Evolutionary conservation across 2,329 filamentous ascomycete species (phyloP).

Genomic region (Chaetomium strumarium): DNA sequence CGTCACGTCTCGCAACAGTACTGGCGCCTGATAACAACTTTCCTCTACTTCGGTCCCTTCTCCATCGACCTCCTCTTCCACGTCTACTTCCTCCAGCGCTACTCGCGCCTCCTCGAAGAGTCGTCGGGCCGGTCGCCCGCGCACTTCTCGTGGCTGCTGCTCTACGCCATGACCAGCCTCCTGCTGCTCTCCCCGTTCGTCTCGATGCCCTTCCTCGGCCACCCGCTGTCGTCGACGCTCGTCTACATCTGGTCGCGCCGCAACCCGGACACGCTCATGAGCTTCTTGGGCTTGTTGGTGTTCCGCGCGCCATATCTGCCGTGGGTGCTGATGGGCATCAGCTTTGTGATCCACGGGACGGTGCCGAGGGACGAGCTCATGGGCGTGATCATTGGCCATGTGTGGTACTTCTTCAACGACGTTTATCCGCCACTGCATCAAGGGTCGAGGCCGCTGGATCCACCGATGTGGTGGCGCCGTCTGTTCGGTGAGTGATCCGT

Average conservation of each 20-base stretch:
- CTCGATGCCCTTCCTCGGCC: constrained; percentile 90
- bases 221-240: constrained; percentile 82
- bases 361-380: constrained; percentile 95
- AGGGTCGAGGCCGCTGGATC: constrained; percentile 78
- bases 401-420: constrained; percentile 98
- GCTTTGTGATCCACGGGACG: constrained; percentile 79
- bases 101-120: constrained; percentile 91
- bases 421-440: constrained; percentile 90
- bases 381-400: constrained; percentile 87
- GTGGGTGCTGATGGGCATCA: constrained; percentile 93
- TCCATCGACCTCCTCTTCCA: constrained; percentile 94
- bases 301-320: constrained; percentile 94
- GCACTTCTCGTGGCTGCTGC: constrained; percentile 88
- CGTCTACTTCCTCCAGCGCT: constrained; percentile 96
- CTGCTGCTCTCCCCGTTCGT: constrained; percentile 79
- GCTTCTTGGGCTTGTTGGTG: constrained; percentile 79
- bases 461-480: constrained; percentile 82
- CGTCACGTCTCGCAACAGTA: constrained; percentile 51
- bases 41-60: constrained; percentile 94
- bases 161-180: constrained; percentile 76
- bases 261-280: constrained; percentile 86
- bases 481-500: constrained; percentile 55
- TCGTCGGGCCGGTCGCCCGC: constrained; percentile 86
- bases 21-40: constrained; percentile 93
- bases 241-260: constrained; percentile 98